phyloP scores from a whole-genome alignment of 2,329 filamentous ascomycete species.

The Trichoderma sp. region DNA sequence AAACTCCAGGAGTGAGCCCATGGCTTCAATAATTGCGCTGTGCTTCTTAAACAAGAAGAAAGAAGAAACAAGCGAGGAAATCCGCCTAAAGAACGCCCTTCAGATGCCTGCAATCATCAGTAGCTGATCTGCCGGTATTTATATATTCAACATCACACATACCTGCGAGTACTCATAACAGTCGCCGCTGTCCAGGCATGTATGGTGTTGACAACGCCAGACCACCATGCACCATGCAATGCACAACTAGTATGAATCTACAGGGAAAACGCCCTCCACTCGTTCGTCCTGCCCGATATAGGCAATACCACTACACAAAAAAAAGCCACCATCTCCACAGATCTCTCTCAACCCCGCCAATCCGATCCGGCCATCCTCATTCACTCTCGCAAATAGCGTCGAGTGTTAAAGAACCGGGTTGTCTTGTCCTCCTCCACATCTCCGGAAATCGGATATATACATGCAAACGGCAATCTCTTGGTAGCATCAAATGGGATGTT shows the following conservation, averaged over 20 bases:
- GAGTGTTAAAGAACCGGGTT: not conserved
- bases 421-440: not conserved
- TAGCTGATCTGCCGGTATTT: not conserved
- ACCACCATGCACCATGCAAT: not conserved
- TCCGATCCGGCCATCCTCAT: not conserved
- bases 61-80: not conserved
- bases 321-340: constrained; percentile 14
- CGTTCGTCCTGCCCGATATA: not conserved
- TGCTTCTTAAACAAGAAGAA: not conserved
- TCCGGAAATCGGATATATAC: not conserved
- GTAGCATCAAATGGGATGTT: not conserved
- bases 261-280: not conserved
- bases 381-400: not conserved
- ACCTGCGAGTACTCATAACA: not conserved
- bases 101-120: not conserved
- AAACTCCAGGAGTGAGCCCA: not conserved
- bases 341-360: not conserved
- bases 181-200: not conserved
- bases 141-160: not conserved
- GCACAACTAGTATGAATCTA: not conserved
- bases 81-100: not conserved
- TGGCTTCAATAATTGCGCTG: not conserved
- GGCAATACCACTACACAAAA: constrained; percentile 7
- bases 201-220: not conserved
- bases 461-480: no score